Evolutionary conservation across 2,329 filamentous ascomycete species (phyloP), one percentile per base, ranked within the genome.

Genomic region (Colletotrichum acutatum): DNA sequence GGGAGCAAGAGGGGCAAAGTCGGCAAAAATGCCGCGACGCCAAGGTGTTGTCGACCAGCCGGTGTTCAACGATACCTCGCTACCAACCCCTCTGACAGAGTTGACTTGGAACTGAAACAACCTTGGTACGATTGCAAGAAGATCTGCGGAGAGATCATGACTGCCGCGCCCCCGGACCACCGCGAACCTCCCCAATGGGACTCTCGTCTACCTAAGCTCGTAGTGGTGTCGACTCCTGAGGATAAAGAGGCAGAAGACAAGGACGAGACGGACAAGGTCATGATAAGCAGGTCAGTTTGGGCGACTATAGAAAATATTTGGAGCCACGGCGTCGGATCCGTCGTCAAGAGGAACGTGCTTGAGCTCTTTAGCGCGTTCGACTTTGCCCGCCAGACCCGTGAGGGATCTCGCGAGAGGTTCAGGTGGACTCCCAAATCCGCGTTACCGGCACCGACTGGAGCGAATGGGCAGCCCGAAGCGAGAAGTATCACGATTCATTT

Each of bases 141-240:
- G 42, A 49, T 66, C 6, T 53, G 52, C 30, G 68, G 60, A 52
- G 24, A 57, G 32, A 67, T 67, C 5, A 60, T 37, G 32, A 67
- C 24, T 5, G 19, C 52, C 19, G 54, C 54, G 4, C 54, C 64
- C 16, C 32, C 16, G 19, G n/a, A 26, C 64, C 34, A 67, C 28
- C 6, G 8, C 19, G 64, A 67, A 24, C 64, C 64, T 19, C 16
- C 62, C 8, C 28, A 46, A 9, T 49, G 16, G 42, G 46, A 32
- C 24, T 26, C 62, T n/a, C 32, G 28, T 56, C 46, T 30, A 24
- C 22, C 22, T 5, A 16, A 42, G 37, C 37, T 42, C 37, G 12
- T 42, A 42, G 37, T 42, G 37, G 37, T 42, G 14, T 7, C 37
- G 12, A 16, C 14, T 42, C 37, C 37, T 6, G 37, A 16, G 37